Evolutionary conservation across 495 filamentous ascomycete species (phyloP), one percentile per base, ranked within the genome.

Genomic region (Penicillium roqueforti): DNA sequence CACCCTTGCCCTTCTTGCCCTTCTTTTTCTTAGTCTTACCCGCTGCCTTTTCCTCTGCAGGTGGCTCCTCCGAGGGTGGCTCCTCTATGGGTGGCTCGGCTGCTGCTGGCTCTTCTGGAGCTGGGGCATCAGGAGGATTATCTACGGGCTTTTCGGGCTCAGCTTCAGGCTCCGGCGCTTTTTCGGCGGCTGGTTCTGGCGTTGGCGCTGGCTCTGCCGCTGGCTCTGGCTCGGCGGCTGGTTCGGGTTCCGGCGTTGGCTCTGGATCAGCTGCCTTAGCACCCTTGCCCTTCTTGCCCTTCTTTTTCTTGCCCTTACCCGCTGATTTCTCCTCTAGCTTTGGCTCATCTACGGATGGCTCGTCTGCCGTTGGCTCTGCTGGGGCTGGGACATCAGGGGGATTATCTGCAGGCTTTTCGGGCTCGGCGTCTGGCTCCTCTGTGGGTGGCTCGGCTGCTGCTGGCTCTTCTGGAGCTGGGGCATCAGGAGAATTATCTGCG

Each of bases 21-120:
- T 41, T 52, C 56, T 28, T 41, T 18, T 31, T 58, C 56, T 32
- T 55, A 64, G 13, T n/a, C 32, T 37, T 47, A 3, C 22, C n/a
- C 6, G 6, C 2, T 11, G n/a, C 3, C 9, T 31, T 20, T 18
- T 47, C 29, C 29, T 29, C 43, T 4, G 14, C 3, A 5, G 20
- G n/a, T 0, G 45, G 45, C 19, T 48, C 46, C 31, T 48, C 46
- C 3, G 14, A n/a, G n/a, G n/a, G n/a, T n/a, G n/a, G n/a, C n/a
- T n/a, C n/a, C n/a, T n/a, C n/a, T n/a, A n/a, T 34, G 22, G 34
- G 22, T 4, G 34, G 7, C 37, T 26, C 22, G 10, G n/a, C 7
- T n/a, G 34, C 20, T 23, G 39, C 20, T 2, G 53, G 23, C 29
- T 43, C 43, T 22, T 57, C 48, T 0, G 26, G n/a, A 8, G 26